Conservation (phyloP, 2,329 filamentous ascomycete species). For the Colletotrichum liaoningense region DNA sequence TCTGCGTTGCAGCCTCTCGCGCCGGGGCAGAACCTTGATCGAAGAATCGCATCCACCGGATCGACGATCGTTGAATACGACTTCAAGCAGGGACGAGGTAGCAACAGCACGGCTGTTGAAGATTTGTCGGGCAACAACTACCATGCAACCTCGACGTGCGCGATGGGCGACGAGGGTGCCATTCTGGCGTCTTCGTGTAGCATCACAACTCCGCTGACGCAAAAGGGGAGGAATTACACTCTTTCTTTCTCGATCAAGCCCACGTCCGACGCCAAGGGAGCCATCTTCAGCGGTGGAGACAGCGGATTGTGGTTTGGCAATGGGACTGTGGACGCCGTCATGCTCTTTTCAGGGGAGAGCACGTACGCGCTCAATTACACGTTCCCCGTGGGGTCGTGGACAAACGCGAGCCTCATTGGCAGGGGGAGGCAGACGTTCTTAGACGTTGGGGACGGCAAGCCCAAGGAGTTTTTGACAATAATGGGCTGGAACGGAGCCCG, state of each 20-base stretch:
- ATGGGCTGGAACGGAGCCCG: conserved; percentile 29
- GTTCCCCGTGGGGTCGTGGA: conserved; percentile 35
- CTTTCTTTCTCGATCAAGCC: conserved; percentile 55
- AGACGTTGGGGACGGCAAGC: conserved; percentile 24
- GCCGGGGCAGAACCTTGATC: conserved; percentile 40
- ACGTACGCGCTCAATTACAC: conserved; percentile 36
- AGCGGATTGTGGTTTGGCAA: conserved; percentile 36
- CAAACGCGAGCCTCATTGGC: conserved; percentile 27
- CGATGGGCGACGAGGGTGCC: conserved; percentile 36
- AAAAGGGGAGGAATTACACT: conserved; percentile 68
- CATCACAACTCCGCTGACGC: conserved; percentile 59
- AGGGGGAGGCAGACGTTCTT: conserved; percentile 26
- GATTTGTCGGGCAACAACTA: conserved; percentile 39
- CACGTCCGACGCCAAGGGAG: conserved; percentile 24
- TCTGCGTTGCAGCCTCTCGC: conserved; percentile 36
- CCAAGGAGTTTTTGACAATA: conserved; percentile 32
- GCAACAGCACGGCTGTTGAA: conserved; percentile 19
- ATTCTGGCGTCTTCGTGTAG: conserved; percentile 50
- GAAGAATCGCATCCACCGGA: conserved; percentile 33
- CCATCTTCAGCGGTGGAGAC: conserved; percentile 32
- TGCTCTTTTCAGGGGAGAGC: conserved; percentile 34
- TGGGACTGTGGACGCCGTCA: conserved; percentile 31
- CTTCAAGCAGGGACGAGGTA: conserved; percentile 10
- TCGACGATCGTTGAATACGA: conserved; percentile 37
- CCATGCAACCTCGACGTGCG: conserved; percentile 30